Base-by-base conservation (phyloP, 2,329 filamentous ascomycete species). In the Chaetomiaceae sp. region DNA sequence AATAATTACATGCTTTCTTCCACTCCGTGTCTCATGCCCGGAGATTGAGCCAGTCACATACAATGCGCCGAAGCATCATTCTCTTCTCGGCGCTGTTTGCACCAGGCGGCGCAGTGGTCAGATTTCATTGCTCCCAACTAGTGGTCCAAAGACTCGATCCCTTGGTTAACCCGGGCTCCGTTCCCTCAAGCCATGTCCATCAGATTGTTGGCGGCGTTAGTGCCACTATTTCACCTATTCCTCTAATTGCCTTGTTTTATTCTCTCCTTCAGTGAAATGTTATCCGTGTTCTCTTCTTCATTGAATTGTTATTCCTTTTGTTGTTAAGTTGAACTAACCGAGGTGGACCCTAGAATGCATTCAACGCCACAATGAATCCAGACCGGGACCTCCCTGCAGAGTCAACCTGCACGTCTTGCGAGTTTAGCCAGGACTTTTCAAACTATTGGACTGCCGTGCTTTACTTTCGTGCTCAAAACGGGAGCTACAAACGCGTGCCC, bases 391-490 rank as follows among this genome's bases (percentile, higher is more conserved):
- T 47, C 49, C 19, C 19, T 24, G 39, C 19, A 38, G 49, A 24
- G 47, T 47, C 6, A n/a, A 49, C 42, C 19, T 54, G 51, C 51
- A 54, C 49, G n/a, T 49, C 51, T 2, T 54, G 51, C 38, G 43
- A 40, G 6, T 51, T 51, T 36, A 24, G 44, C 18, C 49, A 54
- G 19, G 51, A 54, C 42, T 51, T 51, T 19, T 52, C 45, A 41
- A 52, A 52, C 47, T 52, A 52, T 38, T 50, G 50, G 50, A 50
- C 45, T 3, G 50, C 47, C 22, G 45, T 42, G n/a, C 45, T 50
- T 20, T 52, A 42, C 41, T 52, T 50, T 42, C 50, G 45, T 11
- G 51, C 51, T 1, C 49, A 44, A 26, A 54, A 54, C 49, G 51
- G 51, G 30, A 42, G 39, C 41, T 38, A 37, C 29, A 42, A 44